Evolutionary conservation across 1,284 basidiomycete genomes (phyloP).

Genomic region (Entoloma clypeatum): DNA sequence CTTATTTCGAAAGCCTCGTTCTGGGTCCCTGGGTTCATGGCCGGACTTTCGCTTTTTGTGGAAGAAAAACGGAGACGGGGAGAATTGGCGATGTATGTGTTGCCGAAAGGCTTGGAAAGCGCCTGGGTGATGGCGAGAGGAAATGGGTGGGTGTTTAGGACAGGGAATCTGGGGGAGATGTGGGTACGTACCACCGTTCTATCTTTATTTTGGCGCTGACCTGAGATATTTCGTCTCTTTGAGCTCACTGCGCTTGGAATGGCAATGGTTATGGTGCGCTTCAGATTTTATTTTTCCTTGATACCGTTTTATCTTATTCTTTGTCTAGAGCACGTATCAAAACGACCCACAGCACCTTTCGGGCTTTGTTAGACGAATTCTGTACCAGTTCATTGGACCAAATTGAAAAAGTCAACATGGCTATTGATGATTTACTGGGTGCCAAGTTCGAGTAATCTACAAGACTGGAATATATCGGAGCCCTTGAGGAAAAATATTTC

Average conservation of each 20-base stretch:
- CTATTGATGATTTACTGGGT: no score
- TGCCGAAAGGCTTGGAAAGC: conserved; percentile 89
- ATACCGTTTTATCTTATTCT: conserved; percentile 11
- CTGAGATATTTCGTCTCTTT: conserved; percentile 1
- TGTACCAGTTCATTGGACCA: conserved; percentile 92
- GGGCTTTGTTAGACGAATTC: conserved; percentile 78
- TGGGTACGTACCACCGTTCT: conserved; percentile 43
- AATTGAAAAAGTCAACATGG: conserved; percentile 56
- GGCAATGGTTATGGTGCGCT: conserved; percentile 86
- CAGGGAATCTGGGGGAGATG: conserved; percentile 68
- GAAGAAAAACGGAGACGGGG: conserved; percentile 81
- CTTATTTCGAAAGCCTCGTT: conserved; percentile 70
- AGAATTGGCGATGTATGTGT: conserved; percentile 92
- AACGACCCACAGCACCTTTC: conserved; percentile 89
- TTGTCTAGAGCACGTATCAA: conserved; percentile 42
- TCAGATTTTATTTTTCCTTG: background rate
- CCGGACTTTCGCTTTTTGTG: conserved; percentile 79
- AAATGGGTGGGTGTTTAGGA: conserved; percentile 73
- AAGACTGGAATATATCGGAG: no score
- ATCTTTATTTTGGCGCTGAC: conserved; percentile 7
- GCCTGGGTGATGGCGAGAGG: conserved; percentile 80
- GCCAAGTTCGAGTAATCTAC: no score
- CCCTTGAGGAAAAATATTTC: no score
- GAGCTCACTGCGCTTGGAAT: conserved; percentile 71
- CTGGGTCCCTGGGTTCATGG: conserved; percentile 73